These are phyloP conservation scores for Rhynchosporium graminicola DNA, from an alignment of 2,329 filamentous ascomycete species.

Conservation along the genomic window DNA sequence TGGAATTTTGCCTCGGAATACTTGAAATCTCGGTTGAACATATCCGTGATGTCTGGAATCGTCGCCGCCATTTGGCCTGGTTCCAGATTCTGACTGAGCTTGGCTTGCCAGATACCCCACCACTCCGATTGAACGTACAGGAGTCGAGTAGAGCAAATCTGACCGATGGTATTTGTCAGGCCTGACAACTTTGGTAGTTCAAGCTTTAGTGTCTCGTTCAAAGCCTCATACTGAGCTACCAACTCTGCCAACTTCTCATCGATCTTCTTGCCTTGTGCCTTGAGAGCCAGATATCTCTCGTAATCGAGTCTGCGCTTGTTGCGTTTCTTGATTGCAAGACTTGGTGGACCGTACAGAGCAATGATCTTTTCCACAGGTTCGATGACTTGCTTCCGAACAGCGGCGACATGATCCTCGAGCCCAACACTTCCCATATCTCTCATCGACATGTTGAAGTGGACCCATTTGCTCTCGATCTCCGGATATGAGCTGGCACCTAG, in stretches of 20 bases:
- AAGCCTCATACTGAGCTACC: slow-evolving; percentile 77
- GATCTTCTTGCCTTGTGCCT: slow-evolving; percentile 78
- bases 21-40: slow-evolving; percentile 78
- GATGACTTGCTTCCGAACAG: slow-evolving; percentile 77
- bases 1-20: slow-evolving; percentile 72
- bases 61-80: slow-evolving; percentile 65
- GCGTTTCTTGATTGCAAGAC: slow-evolving; percentile 89
- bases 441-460: slow-evolving; percentile 83
- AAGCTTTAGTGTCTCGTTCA: slow-evolving; percentile 91
- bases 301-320: slow-evolving; percentile 91
- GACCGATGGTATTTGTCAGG: slow-evolving; percentile 80
- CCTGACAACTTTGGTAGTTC: slow-evolving; percentile 83
- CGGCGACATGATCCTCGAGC: slow-evolving; percentile 74
- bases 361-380: slow-evolving; percentile 80
- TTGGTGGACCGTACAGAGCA: slow-evolving; percentile 78
- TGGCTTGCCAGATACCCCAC: slow-evolving; percentile 82
- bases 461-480: slow-evolving; percentile 92
- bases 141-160: slow-evolving; percentile 80
- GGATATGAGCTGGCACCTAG: slow-evolving; percentile 75
- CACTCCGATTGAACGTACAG: slow-evolving; percentile 81
- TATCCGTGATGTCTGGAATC: slow-evolving; percentile 70
- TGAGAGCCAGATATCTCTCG: slow-evolving; percentile 75
- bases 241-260: slow-evolving; percentile 83
- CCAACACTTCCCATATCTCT: slow-evolving; percentile 82
- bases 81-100: slow-evolving; percentile 73